Evolutionary conservation across 2,329 filamentous ascomycete species (phyloP).

Genomic region (Tolypocladium guangdongense): DNA sequence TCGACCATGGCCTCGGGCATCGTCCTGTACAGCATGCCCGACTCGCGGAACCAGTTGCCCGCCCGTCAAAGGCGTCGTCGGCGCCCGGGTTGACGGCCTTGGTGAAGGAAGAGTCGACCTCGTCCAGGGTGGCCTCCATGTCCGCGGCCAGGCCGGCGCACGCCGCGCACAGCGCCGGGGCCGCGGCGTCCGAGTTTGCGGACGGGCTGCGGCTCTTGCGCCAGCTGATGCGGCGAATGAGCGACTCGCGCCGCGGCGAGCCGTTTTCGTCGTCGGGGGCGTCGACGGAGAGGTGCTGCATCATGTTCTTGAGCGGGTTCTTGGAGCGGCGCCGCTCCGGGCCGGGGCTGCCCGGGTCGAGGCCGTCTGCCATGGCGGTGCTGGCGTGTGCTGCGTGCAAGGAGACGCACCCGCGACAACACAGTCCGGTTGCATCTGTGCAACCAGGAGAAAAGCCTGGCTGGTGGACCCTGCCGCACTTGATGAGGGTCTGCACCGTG

Average conservation of each 20-base stretch:
- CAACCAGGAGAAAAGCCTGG: background rate
- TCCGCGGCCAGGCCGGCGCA: conserved; percentile 22
- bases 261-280: conserved; percentile 15
- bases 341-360: conserved; percentile 13
- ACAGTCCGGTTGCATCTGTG: background rate
- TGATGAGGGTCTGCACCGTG: background rate
- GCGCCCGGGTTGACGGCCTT: conserved; percentile 16
- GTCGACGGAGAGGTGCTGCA: conserved; percentile 26
- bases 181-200: conserved; percentile 18
- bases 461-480: background rate
- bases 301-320: conserved; percentile 25
- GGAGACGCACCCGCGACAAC: background rate
- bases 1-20: conserved; percentile 15
- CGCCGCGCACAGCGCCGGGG: conserved; percentile 18
- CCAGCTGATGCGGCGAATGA: conserved; percentile 25
- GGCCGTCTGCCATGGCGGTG: conserved; percentile 16
- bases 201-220: conserved; percentile 24
- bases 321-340: conserved; percentile 21
- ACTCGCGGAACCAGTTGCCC: conserved; percentile 20
- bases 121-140: conserved; percentile 20
- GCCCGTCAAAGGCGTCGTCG: conserved; percentile 19
- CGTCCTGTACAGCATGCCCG: conserved; percentile 22
- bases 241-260: conserved; percentile 16
- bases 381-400: background rate
- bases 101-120: conserved; percentile 18